Percentiles rank a stretch among this genome's conserved stretches.
phyloP scores from a whole-genome alignment of 306 rosid genomes.

The Medicago lupulina region DNA sequence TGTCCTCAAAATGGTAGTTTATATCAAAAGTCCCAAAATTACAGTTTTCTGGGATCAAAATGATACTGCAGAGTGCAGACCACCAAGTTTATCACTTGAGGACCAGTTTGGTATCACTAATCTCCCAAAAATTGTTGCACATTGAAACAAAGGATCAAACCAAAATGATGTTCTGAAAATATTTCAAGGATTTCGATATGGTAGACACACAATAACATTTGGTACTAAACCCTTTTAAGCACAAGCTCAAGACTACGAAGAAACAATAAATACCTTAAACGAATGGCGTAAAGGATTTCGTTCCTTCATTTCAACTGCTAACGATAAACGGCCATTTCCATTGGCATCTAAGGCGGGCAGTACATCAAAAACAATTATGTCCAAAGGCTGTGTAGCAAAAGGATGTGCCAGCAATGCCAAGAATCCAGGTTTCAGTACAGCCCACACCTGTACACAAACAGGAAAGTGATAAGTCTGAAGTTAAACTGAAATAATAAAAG shows the following conservation, averaged over 20 bases:
- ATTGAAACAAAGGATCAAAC: slow-evolving; percentile 23
- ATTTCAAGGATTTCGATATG: slow-evolving; percentile 18
- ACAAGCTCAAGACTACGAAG: slow-evolving; percentile 31
- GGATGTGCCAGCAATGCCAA: slow-evolving; percentile 94
- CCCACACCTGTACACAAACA: slow-evolving; percentile 80
- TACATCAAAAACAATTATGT: slow-evolving; percentile 92
- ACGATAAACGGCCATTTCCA: slow-evolving; percentile 79
- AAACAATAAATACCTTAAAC: slow-evolving; percentile 64
- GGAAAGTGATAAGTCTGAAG: slow-evolving; percentile 27
- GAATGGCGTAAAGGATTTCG: slow-evolving; percentile 90
- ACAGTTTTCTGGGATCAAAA: slow-evolving; percentile 16
- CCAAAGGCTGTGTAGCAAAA: slow-evolving; percentile 84
- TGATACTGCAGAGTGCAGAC: slow-evolving; percentile 6
- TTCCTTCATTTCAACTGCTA: slow-evolving; percentile 84
- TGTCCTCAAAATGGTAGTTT: slow-evolving; percentile 15
- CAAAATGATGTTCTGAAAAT: slow-evolving; percentile 14
- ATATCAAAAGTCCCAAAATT: slow-evolving; percentile 22
- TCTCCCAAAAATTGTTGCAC: slow-evolving; percentile 14
- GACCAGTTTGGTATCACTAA: slow-evolving; percentile 36
- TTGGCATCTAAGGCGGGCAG: slow-evolving; percentile 81
- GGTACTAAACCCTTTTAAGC: slow-evolving; percentile 26
- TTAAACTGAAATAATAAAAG: slow-evolving; percentile 21
- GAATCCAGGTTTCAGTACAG: slow-evolving; percentile 95
- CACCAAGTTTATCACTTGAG: slow-evolving; percentile 30
- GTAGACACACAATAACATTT: slow-evolving; percentile 28